These are phyloP conservation scores for Mycosarcoma mackinlayi DNA, from an alignment of 1,284 basidiomycete genomes.

Conservation along the genomic window DNA sequence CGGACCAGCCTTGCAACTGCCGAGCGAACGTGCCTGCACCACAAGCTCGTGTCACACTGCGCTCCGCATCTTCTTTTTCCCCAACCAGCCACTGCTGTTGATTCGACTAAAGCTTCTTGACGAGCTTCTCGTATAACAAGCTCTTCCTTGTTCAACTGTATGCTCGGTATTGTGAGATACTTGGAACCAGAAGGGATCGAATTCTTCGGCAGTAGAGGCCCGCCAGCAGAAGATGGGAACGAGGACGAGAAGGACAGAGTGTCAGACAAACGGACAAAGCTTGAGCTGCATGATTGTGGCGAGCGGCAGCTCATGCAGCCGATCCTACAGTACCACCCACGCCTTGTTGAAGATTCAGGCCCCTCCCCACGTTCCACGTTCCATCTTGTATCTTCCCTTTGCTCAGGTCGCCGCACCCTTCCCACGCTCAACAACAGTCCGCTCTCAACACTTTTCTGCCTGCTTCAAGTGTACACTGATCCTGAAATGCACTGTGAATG, in stretches of 20 bases:
- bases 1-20: constrained; percentile 22
- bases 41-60: constrained; percentile 35
- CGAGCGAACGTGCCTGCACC: constrained; percentile 37
- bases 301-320: constrained; percentile 11
- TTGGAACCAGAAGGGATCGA: too few species aligned
- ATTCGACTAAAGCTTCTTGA: not conserved
- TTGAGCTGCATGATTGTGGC: constrained; percentile 15
- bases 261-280: constrained; percentile 2
- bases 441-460: too few species aligned
- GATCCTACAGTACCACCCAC: constrained; percentile 13
- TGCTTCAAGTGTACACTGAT: too few species aligned
- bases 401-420: constrained; percentile 9
- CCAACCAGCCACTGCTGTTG: not conserved
- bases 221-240: not conserved
- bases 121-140: not conserved
- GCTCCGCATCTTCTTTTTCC: constrained; percentile 3
- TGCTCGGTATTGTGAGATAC: too few species aligned
- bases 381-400: constrained; percentile 5
- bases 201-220: not conserved
- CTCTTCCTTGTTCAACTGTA: too few species aligned
- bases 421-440: not conserved
- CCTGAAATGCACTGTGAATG: not conserved
- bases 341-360: constrained; percentile 24
- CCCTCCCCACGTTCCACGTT: constrained; percentile 50
- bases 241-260: too few species aligned